Conservation (phyloP, 805 yeast species). For the Lipomyces sp. region DNA sequence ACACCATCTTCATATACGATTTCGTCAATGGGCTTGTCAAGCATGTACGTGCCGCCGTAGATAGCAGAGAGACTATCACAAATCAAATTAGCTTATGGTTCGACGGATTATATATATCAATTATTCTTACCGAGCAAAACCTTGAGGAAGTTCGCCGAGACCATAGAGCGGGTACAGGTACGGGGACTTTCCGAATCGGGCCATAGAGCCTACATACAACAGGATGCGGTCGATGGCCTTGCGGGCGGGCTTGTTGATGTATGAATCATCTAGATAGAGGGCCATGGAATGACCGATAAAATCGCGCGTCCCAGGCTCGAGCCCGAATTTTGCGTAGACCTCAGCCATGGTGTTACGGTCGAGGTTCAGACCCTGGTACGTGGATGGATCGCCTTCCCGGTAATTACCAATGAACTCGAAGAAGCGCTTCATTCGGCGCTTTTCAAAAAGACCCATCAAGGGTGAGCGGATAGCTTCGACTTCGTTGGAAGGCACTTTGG, state of each 20-base stretch:
- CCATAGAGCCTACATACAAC: constrained; percentile 86
- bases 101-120: neutral
- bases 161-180: constrained; percentile 96
- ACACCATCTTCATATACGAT: constrained; percentile 74
- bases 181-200: constrained; percentile 95
- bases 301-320: constrained; percentile 91
- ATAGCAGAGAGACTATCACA: constrained; percentile 71
- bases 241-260: constrained; percentile 85
- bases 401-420: constrained; percentile 85
- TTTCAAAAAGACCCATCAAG: constrained; percentile 94
- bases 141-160: constrained; percentile 98
- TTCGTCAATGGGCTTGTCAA: constrained; percentile 94
- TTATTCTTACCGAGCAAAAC: constrained; percentile 71
- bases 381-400: constrained; percentile 73
- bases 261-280: constrained; percentile 89
- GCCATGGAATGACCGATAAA: constrained; percentile 99
- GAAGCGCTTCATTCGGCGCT: constrained; percentile 90
- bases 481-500: constrained; percentile 93
- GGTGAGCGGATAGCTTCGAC: constrained; percentile 89
- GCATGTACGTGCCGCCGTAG: constrained; percentile 98
- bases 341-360: constrained; percentile 91
- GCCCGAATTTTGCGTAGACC: constrained; percentile 83
- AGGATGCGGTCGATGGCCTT: constrained; percentile 86
- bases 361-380: constrained; percentile 80
- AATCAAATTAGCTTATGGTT: neutral